phyloP scores from a whole-genome alignment of 208 protist species.

The Trypanosoma grayi region DNA sequence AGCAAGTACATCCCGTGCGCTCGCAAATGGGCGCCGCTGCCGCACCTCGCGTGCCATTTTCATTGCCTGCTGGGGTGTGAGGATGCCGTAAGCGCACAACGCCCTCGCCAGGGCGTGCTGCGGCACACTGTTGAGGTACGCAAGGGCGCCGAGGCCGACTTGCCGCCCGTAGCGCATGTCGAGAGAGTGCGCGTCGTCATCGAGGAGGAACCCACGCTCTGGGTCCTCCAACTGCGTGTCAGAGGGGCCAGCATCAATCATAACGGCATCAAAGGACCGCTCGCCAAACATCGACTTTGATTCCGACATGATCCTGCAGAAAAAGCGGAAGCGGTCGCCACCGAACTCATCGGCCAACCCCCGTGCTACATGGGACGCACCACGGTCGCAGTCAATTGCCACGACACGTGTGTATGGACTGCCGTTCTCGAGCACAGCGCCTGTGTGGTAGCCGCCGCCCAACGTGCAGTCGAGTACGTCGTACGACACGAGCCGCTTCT shows the following conservation, averaged over 20 bases:
- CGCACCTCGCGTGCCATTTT: conserved; percentile 78
- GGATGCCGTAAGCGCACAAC: conserved; percentile 54
- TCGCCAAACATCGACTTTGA: conserved; percentile 82
- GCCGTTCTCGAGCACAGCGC: conserved; percentile 78
- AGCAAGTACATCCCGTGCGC: conserved; percentile 41
- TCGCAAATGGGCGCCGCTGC: conserved; percentile 48
- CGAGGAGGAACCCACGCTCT: conserved; percentile 68
- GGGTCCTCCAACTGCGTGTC: conserved; percentile 75
- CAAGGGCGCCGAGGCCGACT: conserved; percentile 46
- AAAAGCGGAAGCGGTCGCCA: conserved; percentile 71
- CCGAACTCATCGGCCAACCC: conserved; percentile 71
- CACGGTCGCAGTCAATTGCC: conserved; percentile 77
- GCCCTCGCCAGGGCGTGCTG: conserved; percentile 55
- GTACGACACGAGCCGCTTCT: conserved; percentile 63
- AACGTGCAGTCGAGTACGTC: conserved; percentile 90
- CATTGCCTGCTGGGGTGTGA: conserved; percentile 75
- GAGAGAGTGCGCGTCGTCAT: conserved; percentile 62
- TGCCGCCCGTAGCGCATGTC: conserved; percentile 82
- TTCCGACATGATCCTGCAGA: conserved; percentile 70
- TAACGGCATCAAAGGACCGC: conserved; percentile 77
- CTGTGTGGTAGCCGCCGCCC: conserved; percentile 77
- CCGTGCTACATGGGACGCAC: conserved; percentile 31
- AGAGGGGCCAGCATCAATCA: conserved; percentile 85
- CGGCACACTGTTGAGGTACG: conserved; percentile 79
- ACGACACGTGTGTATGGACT: conserved; percentile 83